Evolutionary conservation across 495 filamentous ascomycete species (phyloP), one percentile per base, ranked within the genome.

Genomic region (Hypoxylon rickii): DNA sequence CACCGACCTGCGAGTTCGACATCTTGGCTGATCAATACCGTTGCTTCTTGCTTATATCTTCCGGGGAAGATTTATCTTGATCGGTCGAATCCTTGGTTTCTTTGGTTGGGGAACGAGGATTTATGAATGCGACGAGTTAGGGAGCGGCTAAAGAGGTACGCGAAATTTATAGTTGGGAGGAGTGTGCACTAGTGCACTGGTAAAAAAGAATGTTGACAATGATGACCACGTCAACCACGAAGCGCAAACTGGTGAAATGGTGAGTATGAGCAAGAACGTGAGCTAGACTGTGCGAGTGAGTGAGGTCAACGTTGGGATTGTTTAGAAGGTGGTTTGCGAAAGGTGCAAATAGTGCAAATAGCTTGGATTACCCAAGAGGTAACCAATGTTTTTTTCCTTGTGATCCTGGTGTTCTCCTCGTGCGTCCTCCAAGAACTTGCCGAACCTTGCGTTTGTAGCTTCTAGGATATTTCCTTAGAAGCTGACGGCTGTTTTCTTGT

Each of bases 1-100:
- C 66, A 66, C 95, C 94, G 50, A 83, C 79, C 29, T 73, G 63
- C 3, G 64, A 52, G 69, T 83, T 83, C 46, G 80, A 83, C 80
- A 83, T 83, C 21, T 26, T 72, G 71, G 54, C 39, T 43, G 44
- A 16, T 48, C 24, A 18, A 8, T 32, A 39, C n/a, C n/a, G 24
- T 42, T 19, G 20, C 1, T 21, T 45, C 12, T 38, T 38, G 13
- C n/a, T n/a, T n/a, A n/a, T n/a, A n/a, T n/a, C n/a, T n/a, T n/a
- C n/a, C n/a, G n/a, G n/a, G 12, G 37, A n/a, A 4, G 13, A 29
- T 19, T 20, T 3, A 32, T 21, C 19, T 31, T 38, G 10, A 31
- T n/a, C 3, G 36, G 24, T 31, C 15, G 13, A 8, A 11, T 18
- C 16, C 20, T 1, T 12, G 12, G 46, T 31, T 7, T 10, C 2